Conservation (phyloP, 1,284 basidiomycete genomes). For the Sanghuangporus sanghuang region DNA sequence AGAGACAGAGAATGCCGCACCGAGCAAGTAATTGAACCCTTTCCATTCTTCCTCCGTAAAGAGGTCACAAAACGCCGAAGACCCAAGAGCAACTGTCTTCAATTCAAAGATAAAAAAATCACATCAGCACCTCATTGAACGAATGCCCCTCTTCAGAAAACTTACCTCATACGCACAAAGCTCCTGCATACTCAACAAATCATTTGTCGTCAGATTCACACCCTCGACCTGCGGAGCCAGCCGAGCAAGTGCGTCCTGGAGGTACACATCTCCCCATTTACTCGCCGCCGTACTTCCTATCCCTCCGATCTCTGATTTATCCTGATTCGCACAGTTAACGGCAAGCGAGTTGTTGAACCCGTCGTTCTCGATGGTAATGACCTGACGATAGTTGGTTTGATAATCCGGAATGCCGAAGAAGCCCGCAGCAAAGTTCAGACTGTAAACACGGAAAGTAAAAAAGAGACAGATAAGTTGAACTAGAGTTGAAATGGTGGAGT, state of each 20-base stretch:
- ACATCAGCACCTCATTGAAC: neutral
- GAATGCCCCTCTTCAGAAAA: neutral
- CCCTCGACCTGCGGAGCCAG: conserved; percentile 59
- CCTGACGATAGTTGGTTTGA: conserved; percentile 39
- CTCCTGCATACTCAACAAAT: conserved; percentile 48
- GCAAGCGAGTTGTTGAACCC: conserved; percentile 59
- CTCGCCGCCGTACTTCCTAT: conserved; percentile 38
- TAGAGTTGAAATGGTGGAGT: neutral
- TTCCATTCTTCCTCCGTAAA: conserved; percentile 58
- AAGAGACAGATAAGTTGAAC: neutral
- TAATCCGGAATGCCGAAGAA: conserved; percentile 55
- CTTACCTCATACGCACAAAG: conserved; percentile 55
- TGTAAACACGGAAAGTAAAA: conserved; percentile 17
- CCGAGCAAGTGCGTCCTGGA: conserved; percentile 49
- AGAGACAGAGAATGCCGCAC: conserved; percentile 34
- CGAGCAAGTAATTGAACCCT: conserved; percentile 63
- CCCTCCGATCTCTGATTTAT: conserved; percentile 29
- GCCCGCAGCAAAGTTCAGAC: conserved; percentile 51
- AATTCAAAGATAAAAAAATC: conserved; percentile 16
- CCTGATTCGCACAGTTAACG: conserved; percentile 37
- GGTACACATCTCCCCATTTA: conserved; percentile 52
- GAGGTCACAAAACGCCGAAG: conserved; percentile 68
- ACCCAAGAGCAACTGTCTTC: conserved; percentile 62
- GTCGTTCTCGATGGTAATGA: conserved; percentile 45
- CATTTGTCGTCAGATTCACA: conserved; percentile 50